Conservation (phyloP, 495 filamentous ascomycete species). For the Talaromyces borbonicus region DNA sequence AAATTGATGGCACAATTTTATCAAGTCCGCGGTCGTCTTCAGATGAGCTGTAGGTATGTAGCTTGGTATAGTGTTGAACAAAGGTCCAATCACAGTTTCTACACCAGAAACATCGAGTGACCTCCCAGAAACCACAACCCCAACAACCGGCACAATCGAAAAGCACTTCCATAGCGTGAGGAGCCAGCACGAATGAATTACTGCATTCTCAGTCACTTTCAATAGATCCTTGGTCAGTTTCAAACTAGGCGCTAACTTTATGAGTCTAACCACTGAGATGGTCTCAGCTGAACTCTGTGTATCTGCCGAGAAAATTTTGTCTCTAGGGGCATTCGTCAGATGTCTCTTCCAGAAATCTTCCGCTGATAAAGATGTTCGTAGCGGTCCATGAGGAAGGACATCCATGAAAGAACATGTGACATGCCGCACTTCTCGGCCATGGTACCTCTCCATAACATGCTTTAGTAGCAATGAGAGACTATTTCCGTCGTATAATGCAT, state of each 20-base stretch:
- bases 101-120: conserved; percentile 52
- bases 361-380: conserved; percentile 13
- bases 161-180: conserved; percentile 36
- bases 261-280: conserved; percentile 20
- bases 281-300: conserved; percentile 11
- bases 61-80: conserved; percentile 87
- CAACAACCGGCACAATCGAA: conserved; percentile 34
- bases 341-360: conserved; percentile 33
- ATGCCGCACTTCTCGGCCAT: conserved; percentile 11
- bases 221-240: conserved; percentile 42
- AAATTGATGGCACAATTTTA: conserved; percentile 48
- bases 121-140: conserved; percentile 61
- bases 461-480: conserved; percentile 60
- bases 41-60: conserved; percentile 32
- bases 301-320: conserved; percentile 14
- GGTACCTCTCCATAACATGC: conserved; percentile 33
- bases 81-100: conserved; percentile 66
- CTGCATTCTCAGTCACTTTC: conserved; percentile 63
- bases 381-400: conserved; percentile 18
- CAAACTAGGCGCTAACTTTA: conserved; percentile 22
- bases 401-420: conserved; percentile 21
- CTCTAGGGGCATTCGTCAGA: conserved; percentile 18
- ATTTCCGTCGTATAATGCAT: conserved; percentile 81
- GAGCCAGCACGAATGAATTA: conserved; percentile 63
- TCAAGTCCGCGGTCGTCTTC: conserved; percentile 41